phyloP scores from a whole-genome alignment of 1,139 yeast species.

The Lodderomyces beijingensis region DNA sequence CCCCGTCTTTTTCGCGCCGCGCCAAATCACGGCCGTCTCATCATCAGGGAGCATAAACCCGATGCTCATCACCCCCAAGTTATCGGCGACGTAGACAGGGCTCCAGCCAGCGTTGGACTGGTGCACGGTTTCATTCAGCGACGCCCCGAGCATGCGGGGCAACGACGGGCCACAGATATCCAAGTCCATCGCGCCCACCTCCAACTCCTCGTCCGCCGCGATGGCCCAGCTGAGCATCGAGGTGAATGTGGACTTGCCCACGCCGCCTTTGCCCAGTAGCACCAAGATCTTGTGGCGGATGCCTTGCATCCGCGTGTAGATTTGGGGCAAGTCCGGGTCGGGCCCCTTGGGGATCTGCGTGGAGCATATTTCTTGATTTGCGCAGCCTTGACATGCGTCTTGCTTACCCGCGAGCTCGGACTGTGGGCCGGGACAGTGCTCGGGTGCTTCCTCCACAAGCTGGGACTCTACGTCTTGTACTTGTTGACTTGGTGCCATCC shows the following conservation, averaged over 20 bases:
- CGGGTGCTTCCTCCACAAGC: constrained; percentile 67
- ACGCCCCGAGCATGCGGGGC: constrained; percentile 90
- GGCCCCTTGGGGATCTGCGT: constrained; percentile 85
- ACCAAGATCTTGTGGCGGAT: constrained; percentile 83
- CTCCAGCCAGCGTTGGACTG: constrained; percentile 93
- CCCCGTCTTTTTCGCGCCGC: constrained; percentile 93
- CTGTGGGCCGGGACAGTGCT: constrained; percentile 98
- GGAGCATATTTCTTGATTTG: constrained; percentile 86
- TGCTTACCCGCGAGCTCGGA: constrained; percentile 90
- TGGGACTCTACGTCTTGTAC: constrained; percentile 16
- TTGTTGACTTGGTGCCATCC: constrained; percentile 23
- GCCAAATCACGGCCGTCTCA: constrained; percentile 94
- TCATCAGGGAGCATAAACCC: constrained; percentile 92
- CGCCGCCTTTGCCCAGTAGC: constrained; percentile 96
- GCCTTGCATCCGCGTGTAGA: constrained; percentile 59
- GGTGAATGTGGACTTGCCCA: constrained; percentile 94
- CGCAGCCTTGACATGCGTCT: constrained; percentile 93
- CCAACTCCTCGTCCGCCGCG: constrained; percentile 81
- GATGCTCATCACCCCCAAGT: constrained; percentile 92
- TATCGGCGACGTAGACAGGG: constrained; percentile 94
- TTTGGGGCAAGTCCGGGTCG: constrained; percentile 87
- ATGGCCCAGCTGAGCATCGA: constrained; percentile 95
- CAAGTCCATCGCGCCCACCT: constrained; percentile 94
- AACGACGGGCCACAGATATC: constrained; percentile 98
- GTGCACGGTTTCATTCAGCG: constrained; percentile 76